Percentiles rank a stretch among this genome's conserved stretches.
Conservation (phyloP, 2,329 filamentous ascomycete genomes). For the Rhytidhysteron rufulum region DNA sequence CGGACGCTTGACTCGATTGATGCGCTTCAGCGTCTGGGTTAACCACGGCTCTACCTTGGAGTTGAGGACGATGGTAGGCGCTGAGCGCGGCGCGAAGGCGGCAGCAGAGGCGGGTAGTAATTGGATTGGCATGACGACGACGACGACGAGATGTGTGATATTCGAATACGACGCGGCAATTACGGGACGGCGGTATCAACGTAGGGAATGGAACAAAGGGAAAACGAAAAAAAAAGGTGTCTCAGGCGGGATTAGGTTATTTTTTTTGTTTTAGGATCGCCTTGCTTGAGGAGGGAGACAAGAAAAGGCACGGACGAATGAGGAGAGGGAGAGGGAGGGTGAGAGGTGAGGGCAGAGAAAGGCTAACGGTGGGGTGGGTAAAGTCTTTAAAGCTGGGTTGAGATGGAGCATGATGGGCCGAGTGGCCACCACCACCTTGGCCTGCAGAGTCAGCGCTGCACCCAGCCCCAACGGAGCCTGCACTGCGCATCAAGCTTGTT, state of each 20-base stretch:
- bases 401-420: slow-evolving; percentile 27
- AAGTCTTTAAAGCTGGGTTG: slow-evolving; percentile 30
- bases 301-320: slow-evolving; percentile 38
- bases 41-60: slow-evolving; percentile 95
- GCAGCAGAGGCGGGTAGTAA: slow-evolving; percentile 92
- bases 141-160: slow-evolving; percentile 21
- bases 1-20: slow-evolving; percentile 94
- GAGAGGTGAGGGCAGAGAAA: slow-evolving; percentile 37
- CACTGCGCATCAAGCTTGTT: slow-evolving; percentile 34
- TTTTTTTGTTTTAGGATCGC: too few species aligned
- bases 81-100: slow-evolving; percentile 89
- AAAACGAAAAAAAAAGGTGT: slow-evolving; percentile 28
- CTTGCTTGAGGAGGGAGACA: slow-evolving; percentile 32
- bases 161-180: slow-evolving; percentile 28
- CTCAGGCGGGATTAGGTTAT: slow-evolving; percentile 34
- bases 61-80: slow-evolving; percentile 90
- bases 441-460: slow-evolving; percentile 24
- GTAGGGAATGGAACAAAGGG: slow-evolving; percentile 32
- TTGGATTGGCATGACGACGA: slow-evolving; percentile 75
- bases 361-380: slow-evolving; percentile 34
- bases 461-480: slow-evolving; percentile 28
- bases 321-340: slow-evolving; percentile 41
- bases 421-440: slow-evolving; percentile 35
- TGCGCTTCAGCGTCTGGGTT: slow-evolving; percentile 92
- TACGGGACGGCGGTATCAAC: slow-evolving; percentile 33